These are phyloP conservation scores for Coemansia sp. DNA, from an alignment of 192 early-diverging fungal genomes.

Conservation along the genomic window DNA sequence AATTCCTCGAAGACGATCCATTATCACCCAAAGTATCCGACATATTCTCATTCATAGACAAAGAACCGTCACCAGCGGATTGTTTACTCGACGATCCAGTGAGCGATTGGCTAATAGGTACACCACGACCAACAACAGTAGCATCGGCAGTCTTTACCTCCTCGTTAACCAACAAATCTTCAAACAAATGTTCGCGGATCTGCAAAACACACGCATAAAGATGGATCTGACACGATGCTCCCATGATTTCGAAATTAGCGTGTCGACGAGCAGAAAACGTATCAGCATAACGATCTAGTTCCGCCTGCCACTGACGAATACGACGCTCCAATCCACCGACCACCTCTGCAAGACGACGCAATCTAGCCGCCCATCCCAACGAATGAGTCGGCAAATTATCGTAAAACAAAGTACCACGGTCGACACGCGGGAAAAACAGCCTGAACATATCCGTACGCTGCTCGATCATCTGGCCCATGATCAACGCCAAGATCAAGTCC, in stretches of 20 bases:
- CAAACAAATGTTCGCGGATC: conserved; percentile 50
- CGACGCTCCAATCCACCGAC: conserved; percentile 35
- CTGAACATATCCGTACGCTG: conserved; percentile 53
- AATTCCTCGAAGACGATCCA: conserved; percentile 14
- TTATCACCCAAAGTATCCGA: not conserved
- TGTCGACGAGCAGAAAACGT: conserved; percentile 44
- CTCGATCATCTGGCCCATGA: conserved; percentile 53
- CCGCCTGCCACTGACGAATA: conserved; percentile 45
- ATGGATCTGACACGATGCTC: conserved; percentile 44
- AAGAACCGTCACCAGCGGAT: too few species aligned
- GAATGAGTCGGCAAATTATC: conserved; percentile 53
- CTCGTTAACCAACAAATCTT: conserved; percentile 30
- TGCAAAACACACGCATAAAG: conserved; percentile 46
- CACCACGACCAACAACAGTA: not conserved
- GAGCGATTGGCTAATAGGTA: not conserved
- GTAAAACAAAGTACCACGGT: conserved; percentile 50
- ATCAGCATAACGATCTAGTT: conserved; percentile 47
- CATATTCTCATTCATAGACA: too few species aligned
- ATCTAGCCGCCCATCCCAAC: conserved; percentile 25
- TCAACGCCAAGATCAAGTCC: conserved; percentile 39
- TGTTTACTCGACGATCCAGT: not conserved
- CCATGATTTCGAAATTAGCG: conserved; percentile 53
- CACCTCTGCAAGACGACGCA: conserved; percentile 18
- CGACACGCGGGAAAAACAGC: conserved; percentile 51
- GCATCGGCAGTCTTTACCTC: conserved; percentile 10